Base-by-base conservation (phyloP, 148 eudicot species). In the Cornus controversa region DNA sequence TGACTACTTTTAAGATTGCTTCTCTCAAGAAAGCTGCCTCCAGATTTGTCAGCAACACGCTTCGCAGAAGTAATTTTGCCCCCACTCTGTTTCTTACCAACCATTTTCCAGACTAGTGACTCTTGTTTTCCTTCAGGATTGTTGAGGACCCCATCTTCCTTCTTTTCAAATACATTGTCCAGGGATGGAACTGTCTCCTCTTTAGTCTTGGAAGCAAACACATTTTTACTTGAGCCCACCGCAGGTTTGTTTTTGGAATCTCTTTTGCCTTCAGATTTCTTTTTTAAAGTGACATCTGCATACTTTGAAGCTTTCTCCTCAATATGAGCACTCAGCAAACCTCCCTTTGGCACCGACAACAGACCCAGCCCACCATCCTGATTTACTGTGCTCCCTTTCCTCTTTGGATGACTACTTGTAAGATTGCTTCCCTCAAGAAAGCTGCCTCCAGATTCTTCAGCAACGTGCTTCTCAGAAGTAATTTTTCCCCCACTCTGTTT, bases 31-130 rank as follows among this genome's bases (percentile, higher is more conserved):
- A n/a, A n/a, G n/a, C n/a, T 75, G 34, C 1, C 0, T 31, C 34
- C 4, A 0, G 34, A 31, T 31, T 31, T 5, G 2, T 31, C 34
- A 31, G 34, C 4, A 31, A 31, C 34, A 31, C 4, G 34, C 34
- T 31, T 31, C 34, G n/a, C n/a, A 16, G 58, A 65, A 42, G 6
- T 24, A 37, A 28, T 70, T 40, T 24, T 70, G 16, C 28, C 28
- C 78, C 77, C 79, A 45, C 76, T 76, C 78, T 67, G 73, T 73
- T 71, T 85, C 71, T 79, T 82, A 66, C 75, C 54, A 70, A 69
- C 28, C 70, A 10, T 54, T 54, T 71, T 34, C 31, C 47, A 57
- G 28, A 11, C 63, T 67, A 70, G 40, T 60, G 72, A 28, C n/a
- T 69, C 84, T 70, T 45, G 31, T 69, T 67, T 31, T 31, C 34